Base-by-base conservation (phyloP, 768 basidiomycete genomes). In the Phlebiopsis gigantea region DNA sequence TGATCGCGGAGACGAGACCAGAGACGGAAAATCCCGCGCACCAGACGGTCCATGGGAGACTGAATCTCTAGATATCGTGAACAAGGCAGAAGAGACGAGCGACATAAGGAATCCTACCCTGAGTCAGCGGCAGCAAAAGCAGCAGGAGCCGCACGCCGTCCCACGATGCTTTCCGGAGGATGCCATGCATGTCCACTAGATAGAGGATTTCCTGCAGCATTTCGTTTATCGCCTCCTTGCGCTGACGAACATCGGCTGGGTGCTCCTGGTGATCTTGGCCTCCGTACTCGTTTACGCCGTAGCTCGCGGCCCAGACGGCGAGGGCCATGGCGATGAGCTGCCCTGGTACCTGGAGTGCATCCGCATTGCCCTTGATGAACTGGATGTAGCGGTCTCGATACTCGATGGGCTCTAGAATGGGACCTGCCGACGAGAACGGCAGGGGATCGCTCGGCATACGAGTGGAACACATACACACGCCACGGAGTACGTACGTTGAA, bases 261-360 rank as follows among this genome's bases (percentile, higher is more conserved):
- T 59, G 71, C 22, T 73, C 63, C 15, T 66, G 62, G n/a, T 72
- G 64, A 43, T 71, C 73, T 43, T 86, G 82, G 15, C 79, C 65
- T 34, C 93, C 94, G 43, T 75, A 78, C 63, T 93, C 90, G 68
- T 95, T 82, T 46, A 96, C 74, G 41, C 94, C 95, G 68, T 91
- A 94, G 39, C 90, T 92, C 4, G 85, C 81, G 0, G 92, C 94
- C 93, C 93, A 97, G 21, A 88, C 83, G 44, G 90, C 90, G 21
- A 96, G 77, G 28, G 90, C 71, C 78, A 90, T 87, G 19, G 85
- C 79, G 41, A 97, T 77, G 55, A 96, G 79, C 42, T 81, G 80
- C 12, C 87, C 93, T 61, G 90, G 85, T 47, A 80, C 75, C n/a
- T 82, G 79, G 10, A 96, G 79, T 15, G 79, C 71, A 17, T 80